Evolutionary conservation across 2,329 filamentous ascomycete genomes (phyloP).

Genomic region (Cordyceps farinosa): DNA sequence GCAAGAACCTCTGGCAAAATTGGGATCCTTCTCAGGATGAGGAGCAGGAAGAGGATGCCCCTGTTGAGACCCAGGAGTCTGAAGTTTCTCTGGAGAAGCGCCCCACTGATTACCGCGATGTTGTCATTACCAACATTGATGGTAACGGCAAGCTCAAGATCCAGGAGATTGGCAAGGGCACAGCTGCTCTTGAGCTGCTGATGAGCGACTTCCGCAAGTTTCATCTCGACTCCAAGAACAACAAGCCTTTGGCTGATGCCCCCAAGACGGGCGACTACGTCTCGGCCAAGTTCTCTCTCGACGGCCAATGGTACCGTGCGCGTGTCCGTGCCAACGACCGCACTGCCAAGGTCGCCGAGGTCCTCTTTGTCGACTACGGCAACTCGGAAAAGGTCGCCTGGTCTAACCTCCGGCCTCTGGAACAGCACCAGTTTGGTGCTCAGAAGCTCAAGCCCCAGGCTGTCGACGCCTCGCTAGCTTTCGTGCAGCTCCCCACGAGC

Average conservation of each 20-base stretch:
- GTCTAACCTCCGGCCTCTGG: conserved; percentile 76
- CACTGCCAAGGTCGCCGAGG: conserved; percentile 80
- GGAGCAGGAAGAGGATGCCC: conserved; percentile 49
- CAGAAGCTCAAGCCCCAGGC: conserved; percentile 86
- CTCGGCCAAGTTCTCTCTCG: conserved; percentile 83
- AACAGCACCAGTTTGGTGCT: conserved; percentile 71
- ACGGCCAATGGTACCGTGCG: conserved; percentile 92
- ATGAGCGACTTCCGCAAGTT: conserved; percentile 91
- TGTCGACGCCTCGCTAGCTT: conserved; percentile 78
- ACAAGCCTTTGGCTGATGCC: conserved; percentile 64
- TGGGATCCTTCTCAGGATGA: conserved; percentile 89
- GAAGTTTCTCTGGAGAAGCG: conserved; percentile 62
- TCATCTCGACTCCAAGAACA: conserved; percentile 81
- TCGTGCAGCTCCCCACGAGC: conserved; percentile 80
- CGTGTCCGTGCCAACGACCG: conserved; percentile 90
- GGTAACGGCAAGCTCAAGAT: conserved; percentile 79
- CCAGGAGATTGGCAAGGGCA: conserved; percentile 84
- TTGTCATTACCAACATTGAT: conserved; percentile 88
- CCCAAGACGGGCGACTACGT: conserved; percentile 92
- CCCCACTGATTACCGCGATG: conserved; percentile 81
- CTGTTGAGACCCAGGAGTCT: conserved; percentile 46
- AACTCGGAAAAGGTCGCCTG: conserved; percentile 89
- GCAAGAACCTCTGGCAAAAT: conserved; percentile 87
- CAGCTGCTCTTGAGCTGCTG: conserved; percentile 76
- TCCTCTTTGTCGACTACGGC: conserved; percentile 94